phyloP scores from a whole-genome alignment of 805 yeast species.

The Ogataea wickerhamii region DNA sequence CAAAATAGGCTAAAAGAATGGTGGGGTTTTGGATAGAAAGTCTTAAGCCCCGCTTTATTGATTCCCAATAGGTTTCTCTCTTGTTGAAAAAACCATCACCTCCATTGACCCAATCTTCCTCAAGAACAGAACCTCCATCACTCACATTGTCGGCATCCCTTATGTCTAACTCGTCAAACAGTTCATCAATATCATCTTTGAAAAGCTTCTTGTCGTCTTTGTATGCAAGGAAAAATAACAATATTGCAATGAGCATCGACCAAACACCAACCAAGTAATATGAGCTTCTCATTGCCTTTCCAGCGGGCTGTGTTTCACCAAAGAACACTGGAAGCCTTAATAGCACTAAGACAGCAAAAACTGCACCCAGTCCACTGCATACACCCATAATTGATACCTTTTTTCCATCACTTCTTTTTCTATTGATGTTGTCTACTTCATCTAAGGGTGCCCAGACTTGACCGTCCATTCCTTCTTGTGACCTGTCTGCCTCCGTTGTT shows the following conservation, averaged over 20 bases:
- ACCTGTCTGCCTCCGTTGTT: conserved; percentile 8
- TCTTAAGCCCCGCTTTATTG: conserved; percentile 45
- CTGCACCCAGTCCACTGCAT: conserved; percentile 63
- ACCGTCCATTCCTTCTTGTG: conserved; percentile 13
- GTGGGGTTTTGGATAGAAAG: conserved; percentile 44
- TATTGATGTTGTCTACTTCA: conserved; percentile 20
- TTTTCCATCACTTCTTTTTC: conserved; percentile 44
- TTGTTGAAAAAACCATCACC: conserved; percentile 10
- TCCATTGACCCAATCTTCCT: conserved; percentile 12
- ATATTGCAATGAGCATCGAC: conserved; percentile 37
- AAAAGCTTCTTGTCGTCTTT: conserved; percentile 36
- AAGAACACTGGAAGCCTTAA: conserved; percentile 55
- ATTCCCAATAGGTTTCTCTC: conserved; percentile 34
- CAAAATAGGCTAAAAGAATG: conserved; percentile 54
- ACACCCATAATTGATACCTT: conserved; percentile 60
- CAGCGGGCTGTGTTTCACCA: conserved; percentile 38
- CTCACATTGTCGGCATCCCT: conserved; percentile 27
- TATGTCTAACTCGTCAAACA: conserved; percentile 29
- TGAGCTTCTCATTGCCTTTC: conserved; percentile 42
- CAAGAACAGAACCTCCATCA: conserved; percentile 12
- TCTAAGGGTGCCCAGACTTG: conserved; percentile 10
- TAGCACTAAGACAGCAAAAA: conserved; percentile 53
- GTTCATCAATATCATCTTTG: conserved; percentile 30
- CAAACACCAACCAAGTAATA: conserved; percentile 46
- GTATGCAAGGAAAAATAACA: conserved; percentile 44